Conservation (phyloP, 148 eudicot genomes). For the Cornus suecica region DNA sequence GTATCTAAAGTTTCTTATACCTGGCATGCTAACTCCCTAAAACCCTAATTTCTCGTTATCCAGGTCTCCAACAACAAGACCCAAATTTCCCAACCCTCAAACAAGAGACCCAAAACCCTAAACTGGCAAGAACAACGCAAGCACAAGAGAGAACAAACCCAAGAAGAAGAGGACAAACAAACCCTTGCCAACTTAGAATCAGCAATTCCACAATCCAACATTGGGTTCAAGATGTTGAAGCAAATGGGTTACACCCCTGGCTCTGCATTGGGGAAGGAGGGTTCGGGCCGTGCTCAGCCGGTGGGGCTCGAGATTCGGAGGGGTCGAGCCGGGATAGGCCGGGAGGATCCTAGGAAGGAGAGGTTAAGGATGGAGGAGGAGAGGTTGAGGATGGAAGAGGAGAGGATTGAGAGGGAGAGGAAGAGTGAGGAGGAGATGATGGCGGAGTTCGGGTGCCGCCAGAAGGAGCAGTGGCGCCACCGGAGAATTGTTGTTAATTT, state of each 20-base stretch:
- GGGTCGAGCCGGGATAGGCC: conserved; percentile 72
- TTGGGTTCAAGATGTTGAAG: conserved; percentile 74
- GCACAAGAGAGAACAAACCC: conserved; percentile 49
- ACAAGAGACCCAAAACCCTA: conserved; percentile 41
- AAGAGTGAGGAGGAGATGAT: conserved; percentile 50
- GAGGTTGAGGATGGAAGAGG: conserved; percentile 51
- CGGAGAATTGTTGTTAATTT: conserved; percentile 45
- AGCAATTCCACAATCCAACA: conserved; percentile 76
- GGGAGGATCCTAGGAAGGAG: conserved; percentile 75
- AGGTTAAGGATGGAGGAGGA: conserved; percentile 55
- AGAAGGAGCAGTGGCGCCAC: conserved; percentile 61
- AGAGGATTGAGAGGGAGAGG: conserved; percentile 35
- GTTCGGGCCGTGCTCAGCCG: conserved; percentile 65
- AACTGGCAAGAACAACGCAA: conserved; percentile 49
- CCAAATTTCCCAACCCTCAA: conserved; percentile 27
- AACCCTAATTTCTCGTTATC: not conserved
- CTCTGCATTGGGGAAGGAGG: conserved; percentile 64
- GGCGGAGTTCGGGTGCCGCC: conserved; percentile 62
- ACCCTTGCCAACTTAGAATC: conserved; percentile 60
- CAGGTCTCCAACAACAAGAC: conserved; percentile 29
- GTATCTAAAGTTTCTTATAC: not conserved
- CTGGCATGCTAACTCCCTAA: not conserved
- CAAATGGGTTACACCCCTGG: conserved; percentile 93
- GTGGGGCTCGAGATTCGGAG: conserved; percentile 74
- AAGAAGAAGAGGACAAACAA: conserved; percentile 59